Evolutionary conservation across 176 grass and related monocot species (phyloP).

Genomic region (Pontederia paniculata): DNA sequence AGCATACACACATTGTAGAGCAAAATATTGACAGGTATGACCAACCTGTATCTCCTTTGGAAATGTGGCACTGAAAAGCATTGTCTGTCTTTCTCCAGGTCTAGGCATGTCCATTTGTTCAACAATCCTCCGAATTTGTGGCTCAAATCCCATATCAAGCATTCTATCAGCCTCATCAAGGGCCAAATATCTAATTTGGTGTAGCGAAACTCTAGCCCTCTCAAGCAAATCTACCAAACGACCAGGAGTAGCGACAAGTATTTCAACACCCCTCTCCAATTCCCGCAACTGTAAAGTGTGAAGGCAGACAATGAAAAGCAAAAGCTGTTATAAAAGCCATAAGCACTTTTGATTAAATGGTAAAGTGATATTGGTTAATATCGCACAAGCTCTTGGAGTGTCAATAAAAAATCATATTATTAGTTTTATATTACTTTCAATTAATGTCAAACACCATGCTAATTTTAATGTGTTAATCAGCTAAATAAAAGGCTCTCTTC

Average conservation of each 20-base stretch:
- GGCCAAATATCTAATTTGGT: slow-evolving; percentile 64
- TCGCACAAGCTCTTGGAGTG: too few relatives aligned
- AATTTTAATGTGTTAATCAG: too few relatives aligned
- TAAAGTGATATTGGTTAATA: too few relatives aligned
- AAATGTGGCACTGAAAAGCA: slow-evolving; percentile 97
- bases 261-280: slow-evolving; percentile 90
- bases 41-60: slow-evolving; percentile 87
- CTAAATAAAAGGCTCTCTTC: too few relatives aligned
- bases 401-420: too few relatives aligned
- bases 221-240: slow-evolving; percentile 89
- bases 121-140: slow-evolving; percentile 94
- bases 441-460: too few relatives aligned
- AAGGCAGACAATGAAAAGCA: background rate
- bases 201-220: slow-evolving; percentile 82
- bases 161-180: slow-evolving; percentile 96
- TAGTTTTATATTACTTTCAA: too few relatives aligned
- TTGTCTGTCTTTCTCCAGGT: slow-evolving; percentile 74
- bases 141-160: slow-evolving; percentile 98
- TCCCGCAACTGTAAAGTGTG: slow-evolving; percentile 54
- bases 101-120: slow-evolving; percentile 89
- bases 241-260: slow-evolving; percentile 96
- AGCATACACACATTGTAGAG: too few relatives aligned
- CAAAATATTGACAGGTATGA: slow-evolving; percentile 1
- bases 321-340: background rate
- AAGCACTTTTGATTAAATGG: background rate